Evolutionary conservation across 2,329 filamentous ascomycete species (phyloP), one percentile per base, ranked within the genome.

Genomic region (Lecanicillium sp.): DNA sequence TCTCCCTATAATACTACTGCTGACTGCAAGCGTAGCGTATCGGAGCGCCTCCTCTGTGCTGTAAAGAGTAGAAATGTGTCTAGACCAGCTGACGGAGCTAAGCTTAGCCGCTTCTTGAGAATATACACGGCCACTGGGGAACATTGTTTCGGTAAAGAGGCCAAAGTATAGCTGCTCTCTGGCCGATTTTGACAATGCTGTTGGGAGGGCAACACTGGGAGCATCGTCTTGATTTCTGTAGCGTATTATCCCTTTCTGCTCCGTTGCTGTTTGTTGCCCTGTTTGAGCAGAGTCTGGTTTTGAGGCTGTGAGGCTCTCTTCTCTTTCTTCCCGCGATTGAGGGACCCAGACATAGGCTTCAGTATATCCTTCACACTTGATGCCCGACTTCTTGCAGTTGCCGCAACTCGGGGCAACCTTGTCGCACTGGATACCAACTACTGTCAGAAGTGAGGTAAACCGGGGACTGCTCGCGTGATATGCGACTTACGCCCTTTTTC

Each of bases 41-140:
- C 44, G 35, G 16, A 48, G 41, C 12, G 40, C 38, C 9, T 41
- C 17, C 16, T 52, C 48, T 17, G 44, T 44, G 15, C 45, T 34
- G 17, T 48, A 51, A 8, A 50, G 45, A 6, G 46, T 42, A 11
- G 43, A 38, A 17, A 45, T 44, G 7, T 46, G 33, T 5, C 40
- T 38, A n/a, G 48, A 46, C 50, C 49, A 52, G 19, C 48, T 48
- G 17, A 46, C 42, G 14, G 44, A 41, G 4, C 42, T 42, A 35
- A 48, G 32, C 9, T 29, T 38, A 15, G 33, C 41, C 9, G 45
- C 42, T 11, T 33, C 36, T 7, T 33, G 7, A 2, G 44, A 46
- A 6, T 35, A 35, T 7, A 42, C 19, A 9, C 42, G 45, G 14
- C 44, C 44, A n/a, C 37, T 41, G 3, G 45, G 42, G 9, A 46